phyloP scores from a whole-genome alignment of 768 basidiomycete genomes.

The Hemileccinum rubropunctum region DNA sequence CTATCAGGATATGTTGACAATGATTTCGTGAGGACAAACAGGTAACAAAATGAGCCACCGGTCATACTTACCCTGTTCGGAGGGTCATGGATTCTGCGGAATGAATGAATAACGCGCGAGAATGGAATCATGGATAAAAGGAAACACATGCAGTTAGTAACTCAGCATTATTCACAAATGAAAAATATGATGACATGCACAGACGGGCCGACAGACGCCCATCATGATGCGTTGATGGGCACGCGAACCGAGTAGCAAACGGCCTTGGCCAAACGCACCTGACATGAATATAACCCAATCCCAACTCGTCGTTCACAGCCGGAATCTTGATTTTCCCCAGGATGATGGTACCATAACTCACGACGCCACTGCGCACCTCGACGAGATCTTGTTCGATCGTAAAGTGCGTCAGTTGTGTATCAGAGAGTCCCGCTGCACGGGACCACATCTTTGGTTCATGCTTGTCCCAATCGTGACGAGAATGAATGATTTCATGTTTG shows the following conservation, averaged over 20 bases:
- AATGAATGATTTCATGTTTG: constrained; percentile 63
- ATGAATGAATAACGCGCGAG: not conserved
- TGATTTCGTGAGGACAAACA: not conserved
- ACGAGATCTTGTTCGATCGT: constrained; percentile 44
- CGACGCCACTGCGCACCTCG: constrained; percentile 49
- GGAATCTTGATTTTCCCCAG: constrained; percentile 76
- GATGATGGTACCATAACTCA: constrained; percentile 69
- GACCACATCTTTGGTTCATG: constrained; percentile 64
- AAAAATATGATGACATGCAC: constrained; percentile 6
- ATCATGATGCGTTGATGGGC: not conserved
- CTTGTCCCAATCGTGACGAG: constrained; percentile 67
- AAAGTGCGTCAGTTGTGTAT: constrained; percentile 53
- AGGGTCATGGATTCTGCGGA: constrained; percentile 67
- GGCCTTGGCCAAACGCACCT: constrained; percentile 43
- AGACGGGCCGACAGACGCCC: constrained; percentile 10
- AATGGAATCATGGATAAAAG: constrained; percentile 5
- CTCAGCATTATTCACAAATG: constrained; percentile 7
- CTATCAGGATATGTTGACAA: constrained; percentile 33
- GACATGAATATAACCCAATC: constrained; percentile 68
- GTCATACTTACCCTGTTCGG: constrained; percentile 55
- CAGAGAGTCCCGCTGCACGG: constrained; percentile 49
- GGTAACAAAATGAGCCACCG: not conserved
- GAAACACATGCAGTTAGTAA: constrained; percentile 16
- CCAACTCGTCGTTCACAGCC: constrained; percentile 56
- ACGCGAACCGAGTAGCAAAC: not conserved